A percentile compares a stretch with the other conserved stretches of the same genome.
phyloP scores from a whole-genome alignment of 2,329 filamentous ascomycete genomes.

The Calonectria henricotiae region DNA sequence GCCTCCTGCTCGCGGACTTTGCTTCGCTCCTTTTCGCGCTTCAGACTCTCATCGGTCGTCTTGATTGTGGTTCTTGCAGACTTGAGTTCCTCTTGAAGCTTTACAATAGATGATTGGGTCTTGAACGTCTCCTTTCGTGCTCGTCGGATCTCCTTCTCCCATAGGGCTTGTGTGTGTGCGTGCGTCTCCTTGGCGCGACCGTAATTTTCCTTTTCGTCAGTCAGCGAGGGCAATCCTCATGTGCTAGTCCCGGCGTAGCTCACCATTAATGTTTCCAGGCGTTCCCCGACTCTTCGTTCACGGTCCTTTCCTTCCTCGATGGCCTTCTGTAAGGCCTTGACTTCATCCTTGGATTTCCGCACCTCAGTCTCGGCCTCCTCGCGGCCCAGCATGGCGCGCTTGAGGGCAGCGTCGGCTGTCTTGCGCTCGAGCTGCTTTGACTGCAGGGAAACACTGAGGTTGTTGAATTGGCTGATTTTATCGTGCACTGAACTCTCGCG shows the following conservation, averaged over 20 bases:
- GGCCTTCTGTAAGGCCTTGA: conserved; percentile 69
- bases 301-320: conserved; percentile 77
- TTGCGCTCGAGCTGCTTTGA: conserved; percentile 76
- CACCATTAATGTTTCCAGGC: conserved; percentile 80
- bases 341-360: conserved; percentile 76
- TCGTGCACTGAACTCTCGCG: conserved; percentile 77
- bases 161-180: conserved; percentile 76
- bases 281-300: conserved; percentile 77
- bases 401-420: conserved; percentile 77
- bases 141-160: conserved; percentile 82
- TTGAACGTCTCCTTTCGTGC: conserved; percentile 83
- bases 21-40: conserved; percentile 76
- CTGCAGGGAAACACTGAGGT: conserved; percentile 74
- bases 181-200: conserved; percentile 80
- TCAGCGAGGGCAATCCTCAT: conserved; percentile 34
- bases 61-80: conserved; percentile 70
- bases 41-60: conserved; percentile 72
- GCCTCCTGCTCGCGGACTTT: conserved; percentile 78
- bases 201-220: conserved; percentile 75
- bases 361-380: conserved; percentile 82
- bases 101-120: conserved; percentile 78
- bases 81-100: conserved; percentile 83
- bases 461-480: conserved; percentile 82
- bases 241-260: conserved; percentile 16
- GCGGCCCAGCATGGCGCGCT: conserved; percentile 77